Percentiles rank a stretch among this genome's conserved stretches.
Conservation (phyloP, 306 rosid genomes). For the Trifolium dubium region DNA sequence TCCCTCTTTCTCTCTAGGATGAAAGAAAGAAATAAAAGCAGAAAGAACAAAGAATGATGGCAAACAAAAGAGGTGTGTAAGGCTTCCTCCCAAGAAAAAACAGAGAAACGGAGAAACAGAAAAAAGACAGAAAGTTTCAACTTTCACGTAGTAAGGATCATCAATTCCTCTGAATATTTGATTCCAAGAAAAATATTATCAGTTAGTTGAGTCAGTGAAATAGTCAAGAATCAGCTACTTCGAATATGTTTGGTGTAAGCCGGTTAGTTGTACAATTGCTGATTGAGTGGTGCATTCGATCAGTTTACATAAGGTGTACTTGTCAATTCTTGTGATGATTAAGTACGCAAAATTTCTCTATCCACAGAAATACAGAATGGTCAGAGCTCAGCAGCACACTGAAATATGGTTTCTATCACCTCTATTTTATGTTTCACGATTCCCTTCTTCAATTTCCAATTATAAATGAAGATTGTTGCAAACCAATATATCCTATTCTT, state of each 20-base stretch:
- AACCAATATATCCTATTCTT: neutral
- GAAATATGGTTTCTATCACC: neutral
- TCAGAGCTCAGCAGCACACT: neutral
- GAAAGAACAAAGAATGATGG: conserved; percentile 21
- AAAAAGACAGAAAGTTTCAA: neutral
- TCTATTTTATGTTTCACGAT: neutral
- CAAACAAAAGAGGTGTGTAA: neutral
- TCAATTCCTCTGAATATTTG: neutral
- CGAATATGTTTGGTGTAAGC: neutral
- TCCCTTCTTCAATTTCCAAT: neutral
- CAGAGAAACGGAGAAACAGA: neutral
- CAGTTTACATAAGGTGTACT: conserved; percentile 9
- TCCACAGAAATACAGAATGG: neutral
- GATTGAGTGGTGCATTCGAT: neutral
- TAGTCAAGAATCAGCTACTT: neutral
- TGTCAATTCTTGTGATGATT: neutral
- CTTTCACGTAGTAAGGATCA: neutral
- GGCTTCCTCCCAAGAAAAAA: neutral
- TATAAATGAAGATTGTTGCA: neutral
- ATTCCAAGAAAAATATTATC: neutral
- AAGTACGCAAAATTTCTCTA: neutral
- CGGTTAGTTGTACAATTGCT: neutral
- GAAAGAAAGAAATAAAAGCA: neutral
- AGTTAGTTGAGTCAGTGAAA: neutral
- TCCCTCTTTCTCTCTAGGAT: neutral